Conservation (phyloP, 2,329 filamentous ascomycete genomes). For the Penicillium expansum region DNA sequence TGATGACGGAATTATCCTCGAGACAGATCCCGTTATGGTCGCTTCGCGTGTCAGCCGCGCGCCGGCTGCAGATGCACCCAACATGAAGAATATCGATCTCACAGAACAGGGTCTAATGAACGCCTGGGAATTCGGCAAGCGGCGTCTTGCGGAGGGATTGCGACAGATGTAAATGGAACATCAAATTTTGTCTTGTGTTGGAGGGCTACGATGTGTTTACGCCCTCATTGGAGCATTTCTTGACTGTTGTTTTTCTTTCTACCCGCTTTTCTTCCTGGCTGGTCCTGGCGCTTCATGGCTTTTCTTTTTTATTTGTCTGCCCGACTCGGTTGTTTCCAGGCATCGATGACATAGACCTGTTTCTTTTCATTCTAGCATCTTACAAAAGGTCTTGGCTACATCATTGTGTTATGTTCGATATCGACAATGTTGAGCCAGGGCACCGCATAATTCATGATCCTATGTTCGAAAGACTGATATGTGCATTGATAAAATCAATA, state of each 20-base stretch:
- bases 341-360: slow-evolving; percentile 27
- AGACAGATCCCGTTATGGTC: slow-evolving; percentile 94
- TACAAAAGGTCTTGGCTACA: slow-evolving; percentile 19
- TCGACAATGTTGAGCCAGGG: slow-evolving; percentile 5
- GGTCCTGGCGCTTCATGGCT: slow-evolving; percentile 37
- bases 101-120: slow-evolving; percentile 95
- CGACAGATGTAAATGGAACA: slow-evolving; percentile 52
- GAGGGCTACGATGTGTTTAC: slow-evolving; percentile 19
- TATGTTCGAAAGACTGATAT: slow-evolving; percentile 21
- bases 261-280: slow-evolving; percentile 32
- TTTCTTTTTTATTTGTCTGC: slow-evolving; percentile 23
- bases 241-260: slow-evolving; percentile 16
- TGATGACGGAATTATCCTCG: slow-evolving; percentile 92
- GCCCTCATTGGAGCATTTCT: slow-evolving; percentile 19
- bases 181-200: slow-evolving; percentile 20
- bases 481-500: slow-evolving; percentile 18
- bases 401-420: slow-evolving; percentile 3
- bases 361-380: slow-evolving; percentile 18
- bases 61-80: slow-evolving; percentile 80
- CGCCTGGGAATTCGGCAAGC: slow-evolving; percentile 88
- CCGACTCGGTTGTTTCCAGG: slow-evolving; percentile 16
- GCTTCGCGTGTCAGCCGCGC: slow-evolving; percentile 89
- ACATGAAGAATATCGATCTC: slow-evolving; percentile 89
- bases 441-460: slow-evolving; percentile 15
- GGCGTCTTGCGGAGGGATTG: slow-evolving; percentile 85